These are phyloP conservation scores for Wickerhamiella infanticola DNA, from an alignment of 1,139 yeast species.

Conservation along the genomic window DNA sequence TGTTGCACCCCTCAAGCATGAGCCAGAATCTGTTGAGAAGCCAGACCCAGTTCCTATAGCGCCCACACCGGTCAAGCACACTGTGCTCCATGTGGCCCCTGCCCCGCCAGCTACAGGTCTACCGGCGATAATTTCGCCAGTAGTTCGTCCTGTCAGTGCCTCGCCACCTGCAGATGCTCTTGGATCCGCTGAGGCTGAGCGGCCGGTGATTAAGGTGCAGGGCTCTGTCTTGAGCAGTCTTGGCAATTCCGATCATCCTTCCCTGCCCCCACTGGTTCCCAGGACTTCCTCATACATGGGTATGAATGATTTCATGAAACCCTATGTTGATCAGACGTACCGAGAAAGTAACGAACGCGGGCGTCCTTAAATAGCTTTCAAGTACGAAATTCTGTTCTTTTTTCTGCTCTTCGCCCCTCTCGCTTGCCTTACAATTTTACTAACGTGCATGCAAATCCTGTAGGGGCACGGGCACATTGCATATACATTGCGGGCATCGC, in stretches of 20 bases:
- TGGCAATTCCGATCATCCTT: neutral
- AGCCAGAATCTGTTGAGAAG: neutral
- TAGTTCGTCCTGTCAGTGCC: neutral
- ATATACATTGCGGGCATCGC: too few species aligned
- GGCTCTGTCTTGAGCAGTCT: conserved; percentile 1
- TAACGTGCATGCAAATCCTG: too few species aligned
- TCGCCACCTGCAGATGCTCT: neutral
- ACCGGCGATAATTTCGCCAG: neutral
- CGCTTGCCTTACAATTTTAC: too few species aligned
- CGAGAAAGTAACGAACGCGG: conserved; percentile 13
- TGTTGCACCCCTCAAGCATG: neutral
- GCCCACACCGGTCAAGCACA: neutral
- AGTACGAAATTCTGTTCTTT: neutral
- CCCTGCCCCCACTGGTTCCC: conserved; percentile 2
- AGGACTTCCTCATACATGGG: neutral
- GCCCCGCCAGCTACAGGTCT: neutral
- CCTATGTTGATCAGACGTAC: conserved; percentile 6
- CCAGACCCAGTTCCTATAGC: neutral
- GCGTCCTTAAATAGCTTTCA: neutral
- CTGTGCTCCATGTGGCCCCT: neutral
- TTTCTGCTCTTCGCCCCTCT: too few species aligned
- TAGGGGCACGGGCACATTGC: too few species aligned
- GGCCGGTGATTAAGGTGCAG: conserved; percentile 8
- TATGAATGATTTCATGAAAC: neutral
- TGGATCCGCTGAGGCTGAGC: conserved; percentile 1